Conservation (phyloP, 2,329 filamentous ascomycete genomes). For the Kalmusia sp. region DNA sequence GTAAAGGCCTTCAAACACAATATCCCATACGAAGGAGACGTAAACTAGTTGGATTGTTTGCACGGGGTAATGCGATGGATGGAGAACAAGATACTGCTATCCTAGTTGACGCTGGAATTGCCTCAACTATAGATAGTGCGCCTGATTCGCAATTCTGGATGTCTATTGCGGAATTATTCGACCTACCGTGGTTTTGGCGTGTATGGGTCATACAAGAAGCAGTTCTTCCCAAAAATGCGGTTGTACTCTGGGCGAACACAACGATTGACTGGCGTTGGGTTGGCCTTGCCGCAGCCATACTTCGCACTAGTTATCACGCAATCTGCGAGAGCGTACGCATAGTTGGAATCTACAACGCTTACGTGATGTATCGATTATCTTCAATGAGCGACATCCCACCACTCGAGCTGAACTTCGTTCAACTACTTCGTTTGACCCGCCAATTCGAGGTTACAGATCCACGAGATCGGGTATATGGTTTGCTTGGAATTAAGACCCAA, state of each 20-base stretch:
- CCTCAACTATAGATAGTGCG: not conserved
- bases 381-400: constrained; percentile 11
- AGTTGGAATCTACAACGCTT: constrained; percentile 12
- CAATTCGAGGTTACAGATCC: constrained; percentile 18
- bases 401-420: not conserved
- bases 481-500: constrained; percentile 6
- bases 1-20: too few species aligned
- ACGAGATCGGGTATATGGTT: constrained; percentile 18
- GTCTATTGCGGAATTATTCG: constrained; percentile 4
- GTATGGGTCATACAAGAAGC: constrained; percentile 15
- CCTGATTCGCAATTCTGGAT: not conserved
- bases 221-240: constrained; percentile 5
- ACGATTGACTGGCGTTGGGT: constrained; percentile 11
- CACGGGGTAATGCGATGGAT: too few species aligned
- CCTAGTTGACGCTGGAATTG: not conserved
- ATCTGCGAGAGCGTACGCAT: constrained; percentile 10
- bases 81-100: too few species aligned
- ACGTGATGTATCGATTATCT: constrained; percentile 13
- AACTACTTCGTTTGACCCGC: constrained; percentile 18
- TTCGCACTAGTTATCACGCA: constrained; percentile 13
- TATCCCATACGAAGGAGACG: too few species aligned
- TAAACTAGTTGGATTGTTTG: too few species aligned
- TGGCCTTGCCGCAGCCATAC: constrained; percentile 7
- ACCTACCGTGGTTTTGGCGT: constrained; percentile 7
- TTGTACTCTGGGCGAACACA: constrained; percentile 1